A percentile compares a stretch with the other conserved stretches of the same genome.
phyloP scores from a whole-genome alignment of 2,329 filamentous ascomycete genomes.

The Colletotrichum chlorophyti region DNA sequence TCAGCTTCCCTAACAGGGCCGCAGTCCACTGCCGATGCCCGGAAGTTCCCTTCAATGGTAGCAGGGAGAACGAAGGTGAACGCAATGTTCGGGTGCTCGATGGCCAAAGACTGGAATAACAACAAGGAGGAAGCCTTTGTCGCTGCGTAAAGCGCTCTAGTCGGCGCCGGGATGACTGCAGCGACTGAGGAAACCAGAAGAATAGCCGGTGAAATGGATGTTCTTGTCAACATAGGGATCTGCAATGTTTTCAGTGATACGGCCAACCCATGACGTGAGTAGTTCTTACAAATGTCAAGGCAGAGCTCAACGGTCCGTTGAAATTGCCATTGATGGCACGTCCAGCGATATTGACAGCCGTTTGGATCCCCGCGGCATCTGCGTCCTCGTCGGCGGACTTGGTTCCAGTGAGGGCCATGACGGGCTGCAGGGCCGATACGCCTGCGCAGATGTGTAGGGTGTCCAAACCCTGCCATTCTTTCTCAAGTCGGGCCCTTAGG shows the following conservation, averaged over 20 bases:
- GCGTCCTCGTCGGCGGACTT: not conserved
- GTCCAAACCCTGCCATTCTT: constrained; percentile 12
- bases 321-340: constrained; percentile 20
- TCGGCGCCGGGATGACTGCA: constrained; percentile 15
- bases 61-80: constrained; percentile 19
- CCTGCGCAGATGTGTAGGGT: constrained; percentile 16
- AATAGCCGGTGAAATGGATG: constrained; percentile 2
- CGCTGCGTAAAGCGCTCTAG: constrained; percentile 12
- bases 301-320: constrained; percentile 8
- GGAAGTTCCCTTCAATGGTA: constrained; percentile 21
- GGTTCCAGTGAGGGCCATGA: constrained; percentile 20
- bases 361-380: not conserved
- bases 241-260: not conserved
- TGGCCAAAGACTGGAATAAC: constrained; percentile 11
- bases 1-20: constrained; percentile 16
- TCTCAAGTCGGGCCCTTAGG: constrained; percentile 6
- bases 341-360: constrained; percentile 3
- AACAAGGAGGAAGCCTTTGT: constrained; percentile 18
- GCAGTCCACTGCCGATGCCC: constrained; percentile 13
- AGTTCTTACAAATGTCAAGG: constrained; percentile 7
- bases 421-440: constrained; percentile 9
- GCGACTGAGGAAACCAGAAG: constrained; percentile 20
- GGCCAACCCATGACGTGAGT: not conserved
- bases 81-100: constrained; percentile 13
- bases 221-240: constrained; percentile 20